Conservation (phyloP, 2,329 filamentous ascomycete species). For the Sclerotinia sclerotiorum region DNA sequence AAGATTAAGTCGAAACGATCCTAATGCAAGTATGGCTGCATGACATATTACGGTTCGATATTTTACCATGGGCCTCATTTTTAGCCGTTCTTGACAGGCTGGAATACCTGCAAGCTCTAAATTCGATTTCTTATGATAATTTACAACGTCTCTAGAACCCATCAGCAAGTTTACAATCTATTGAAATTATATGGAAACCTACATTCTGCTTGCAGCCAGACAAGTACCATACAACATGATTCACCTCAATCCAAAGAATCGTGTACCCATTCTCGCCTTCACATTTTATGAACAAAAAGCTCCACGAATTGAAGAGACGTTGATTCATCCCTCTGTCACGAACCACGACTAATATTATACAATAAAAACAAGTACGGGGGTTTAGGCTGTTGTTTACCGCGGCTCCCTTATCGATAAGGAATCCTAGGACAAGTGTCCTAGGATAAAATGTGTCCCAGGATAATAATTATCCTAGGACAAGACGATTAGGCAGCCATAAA, state of each 20-base stretch:
- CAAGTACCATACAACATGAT: background rate
- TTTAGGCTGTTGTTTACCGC: no score
- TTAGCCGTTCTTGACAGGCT: background rate
- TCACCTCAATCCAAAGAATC: background rate
- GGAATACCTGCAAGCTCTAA: background rate
- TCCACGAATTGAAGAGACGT: background rate
- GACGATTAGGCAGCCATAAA: no score
- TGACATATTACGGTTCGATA: background rate
- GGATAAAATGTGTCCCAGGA: no score
- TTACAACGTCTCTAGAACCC: background rate
- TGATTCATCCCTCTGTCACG: background rate
- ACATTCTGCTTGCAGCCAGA: background rate
- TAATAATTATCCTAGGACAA: no score
- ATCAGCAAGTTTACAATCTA: background rate
- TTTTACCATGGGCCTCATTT: background rate
- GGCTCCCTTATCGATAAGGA: no score
- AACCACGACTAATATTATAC: no score
- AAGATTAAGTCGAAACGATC: background rate
- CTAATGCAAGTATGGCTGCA: constrained; percentile 6
- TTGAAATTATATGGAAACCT: background rate
- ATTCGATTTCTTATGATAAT: background rate
- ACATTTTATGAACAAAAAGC: background rate
- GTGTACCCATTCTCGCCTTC: background rate
- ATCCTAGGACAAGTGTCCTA: no score
- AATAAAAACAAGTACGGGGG: no score